Base-by-base conservation (phyloP, 768 basidiomycete species). In the Antrodiella citrinella region DNA sequence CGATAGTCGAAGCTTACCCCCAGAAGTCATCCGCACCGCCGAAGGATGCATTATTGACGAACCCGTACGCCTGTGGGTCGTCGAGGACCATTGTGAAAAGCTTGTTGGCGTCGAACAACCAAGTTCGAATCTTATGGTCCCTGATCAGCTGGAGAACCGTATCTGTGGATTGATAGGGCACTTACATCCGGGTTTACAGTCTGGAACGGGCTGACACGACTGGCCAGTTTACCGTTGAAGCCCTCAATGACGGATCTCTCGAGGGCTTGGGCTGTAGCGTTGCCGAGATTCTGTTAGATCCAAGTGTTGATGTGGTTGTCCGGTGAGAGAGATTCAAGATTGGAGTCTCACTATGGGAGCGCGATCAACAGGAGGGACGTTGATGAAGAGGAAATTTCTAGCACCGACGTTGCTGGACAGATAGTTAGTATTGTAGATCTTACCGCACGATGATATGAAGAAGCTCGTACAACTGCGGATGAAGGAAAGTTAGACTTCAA, bases 301-400 rank as follows among this genome's bases (percentile, higher is more conserved):
- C n/a, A n/a, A n/a, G n/a, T n/a, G n/a, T n/a, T n/a, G n/a, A n/a
- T n/a, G n/a, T n/a, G n/a, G n/a, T n/a, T n/a, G n/a, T n/a, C n/a
- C n/a, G n/a, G n/a, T n/a, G n/a, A n/a, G n/a, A n/a, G n/a, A n/a
- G n/a, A n/a, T 10, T n/a, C n/a, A n/a, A n/a, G n/a, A n/a, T n/a
- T 15, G n/a, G 15, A 72, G 62, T 71, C 53, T 65, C 67, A 78
- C 77, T 51, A 82, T 63, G 64, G 81, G 81, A 3, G 80, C 70
- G 25, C 78, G 69, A 47, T 82, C 65, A n/a, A 72, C 68, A 1
- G 80, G 79, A 2, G 81, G 81, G 12, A 84, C 79, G 25, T 75
- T 81, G 47, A 82, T 68, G 65, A 82, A 78, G 13, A 82, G 64
- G 66, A 82, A 83, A 49, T 78, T 78, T 35, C 82, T 69, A 5